These are phyloP conservation scores for Rosellinia necatrix DNA, from an alignment of 2,329 filamentous ascomycete species.

Conservation along the genomic window DNA sequence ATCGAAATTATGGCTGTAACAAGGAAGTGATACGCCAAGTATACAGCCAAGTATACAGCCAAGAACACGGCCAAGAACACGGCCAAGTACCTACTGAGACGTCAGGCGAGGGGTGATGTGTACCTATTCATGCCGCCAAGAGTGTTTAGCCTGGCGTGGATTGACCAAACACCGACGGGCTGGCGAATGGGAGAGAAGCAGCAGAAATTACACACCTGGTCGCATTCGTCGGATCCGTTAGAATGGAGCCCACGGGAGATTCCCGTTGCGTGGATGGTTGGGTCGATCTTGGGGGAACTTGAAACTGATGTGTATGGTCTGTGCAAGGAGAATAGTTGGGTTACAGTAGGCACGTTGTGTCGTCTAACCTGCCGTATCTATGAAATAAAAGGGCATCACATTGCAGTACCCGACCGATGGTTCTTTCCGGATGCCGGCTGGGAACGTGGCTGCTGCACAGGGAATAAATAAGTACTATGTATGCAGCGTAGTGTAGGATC, in stretches of 20 bases:
- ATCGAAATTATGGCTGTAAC: slow-evolving; percentile 1
- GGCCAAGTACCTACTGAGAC: too few species aligned
- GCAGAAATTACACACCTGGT: background rate
- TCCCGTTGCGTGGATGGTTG: slow-evolving; percentile 3
- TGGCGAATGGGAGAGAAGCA: slow-evolving; percentile 7
- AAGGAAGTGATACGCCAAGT: slow-evolving; percentile 3
- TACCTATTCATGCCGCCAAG: slow-evolving; percentile 4
- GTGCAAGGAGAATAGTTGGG: too few species aligned
- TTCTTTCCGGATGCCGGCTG: too few species aligned
- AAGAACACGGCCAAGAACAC: slow-evolving; percentile 3
- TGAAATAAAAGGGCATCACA: too few species aligned
- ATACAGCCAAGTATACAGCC: too few species aligned
- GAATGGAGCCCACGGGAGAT: slow-evolving; percentile 2
- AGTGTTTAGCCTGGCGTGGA: slow-evolving; percentile 10
- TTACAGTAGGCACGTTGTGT: too few species aligned
- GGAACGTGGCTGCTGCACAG: too few species aligned
- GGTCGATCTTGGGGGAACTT: slow-evolving; percentile 1
- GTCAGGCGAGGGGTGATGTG: background rate
- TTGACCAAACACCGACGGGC: background rate
- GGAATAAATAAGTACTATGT: too few species aligned
- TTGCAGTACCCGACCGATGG: too few species aligned
- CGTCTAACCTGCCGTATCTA: too few species aligned
- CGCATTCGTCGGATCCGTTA: slow-evolving; percentile 5
- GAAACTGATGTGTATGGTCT: too few species aligned
- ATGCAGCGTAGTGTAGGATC: too few species aligned